Evolutionary conservation across 2,329 filamentous ascomycete genomes (phyloP), one percentile per base, ranked within the genome.

Genomic region (Coniella vitis): DNA sequence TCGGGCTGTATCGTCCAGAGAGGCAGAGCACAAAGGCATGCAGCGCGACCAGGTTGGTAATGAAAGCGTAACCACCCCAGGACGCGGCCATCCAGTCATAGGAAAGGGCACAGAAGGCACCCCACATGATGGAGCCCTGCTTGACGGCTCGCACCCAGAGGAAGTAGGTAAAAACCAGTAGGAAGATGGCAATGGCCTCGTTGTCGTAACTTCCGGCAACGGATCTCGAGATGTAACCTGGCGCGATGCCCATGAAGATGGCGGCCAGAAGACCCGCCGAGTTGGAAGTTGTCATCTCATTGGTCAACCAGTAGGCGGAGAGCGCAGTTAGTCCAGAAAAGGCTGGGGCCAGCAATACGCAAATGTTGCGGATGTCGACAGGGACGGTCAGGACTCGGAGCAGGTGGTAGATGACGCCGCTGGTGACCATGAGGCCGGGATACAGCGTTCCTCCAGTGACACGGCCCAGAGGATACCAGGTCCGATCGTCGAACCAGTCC

Each of bases 1-100:
- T 83, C 51, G 87, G 85, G 74, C 90, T 97, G 70, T 94, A 98
- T 52, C 93, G 78, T 45, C 94, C 94, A 91, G 98, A 98, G 71
- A 86, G 88, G 62, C 98, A 85, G 58, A 98, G 77, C 40, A 95
- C 89, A 60, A 98, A 90, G 7, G 88, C 84, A 69, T 98, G 93
- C 58, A 98, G 80, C 34, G 93, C 93, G 52, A 98, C 83, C 69
- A 98, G 73, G 67, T 95, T 96, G 54, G 94, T 98, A 64, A 98
- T 98, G 79, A 98, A 98, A 62, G 95, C 93, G 68, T 98, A 98
- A 64, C 93, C 93, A 77, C 93, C 93, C 93, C 93, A 98, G 16
- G 94, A 95, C 42, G 91, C 93, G 56, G 98, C 93, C 93, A 98
- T 98, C 81, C 98, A 98, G 63, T 93, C 93, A 70, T 98, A 98